Percentiles rank a stretch among this genome's conserved stretches.
Conservation (phyloP, 2,329 filamentous ascomycete species). For the Aspergillus versicolor region DNA sequence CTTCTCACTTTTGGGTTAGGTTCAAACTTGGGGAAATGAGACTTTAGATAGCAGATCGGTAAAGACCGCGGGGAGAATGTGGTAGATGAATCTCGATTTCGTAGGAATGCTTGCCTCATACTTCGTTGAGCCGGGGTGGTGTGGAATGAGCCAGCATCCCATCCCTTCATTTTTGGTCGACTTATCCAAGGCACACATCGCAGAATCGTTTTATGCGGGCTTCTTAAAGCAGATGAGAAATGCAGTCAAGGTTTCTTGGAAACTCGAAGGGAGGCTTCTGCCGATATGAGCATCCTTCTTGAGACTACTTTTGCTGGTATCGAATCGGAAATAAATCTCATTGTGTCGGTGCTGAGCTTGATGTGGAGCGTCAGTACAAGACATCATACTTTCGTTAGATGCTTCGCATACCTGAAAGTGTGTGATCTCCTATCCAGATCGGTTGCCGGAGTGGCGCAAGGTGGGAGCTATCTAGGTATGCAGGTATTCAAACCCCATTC, state of each 20-base stretch:
- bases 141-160: neutral
- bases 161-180: neutral
- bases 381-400: neutral
- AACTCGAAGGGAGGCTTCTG: neutral
- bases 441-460: neutral
- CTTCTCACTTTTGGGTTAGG: neutral
- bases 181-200: neutral
- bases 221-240: neutral
- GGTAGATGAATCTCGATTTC: neutral
- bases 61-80: neutral
- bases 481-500: neutral
- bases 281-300: neutral
- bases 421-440: neutral
- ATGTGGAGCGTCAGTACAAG: neutral
- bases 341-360: neutral
- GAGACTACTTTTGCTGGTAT: neutral
- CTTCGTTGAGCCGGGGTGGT: neutral
- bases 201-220: neutral
- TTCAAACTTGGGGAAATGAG: neutral
- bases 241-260: neutral
- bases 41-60: neutral
- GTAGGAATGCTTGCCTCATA: slow-evolving; percentile 3
- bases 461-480: neutral
- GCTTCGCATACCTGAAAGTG: neutral
- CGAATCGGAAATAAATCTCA: neutral